Evolutionary conservation across 768 basidiomycete species (phyloP).

Genomic region (Plicaturopsis crispa): DNA sequence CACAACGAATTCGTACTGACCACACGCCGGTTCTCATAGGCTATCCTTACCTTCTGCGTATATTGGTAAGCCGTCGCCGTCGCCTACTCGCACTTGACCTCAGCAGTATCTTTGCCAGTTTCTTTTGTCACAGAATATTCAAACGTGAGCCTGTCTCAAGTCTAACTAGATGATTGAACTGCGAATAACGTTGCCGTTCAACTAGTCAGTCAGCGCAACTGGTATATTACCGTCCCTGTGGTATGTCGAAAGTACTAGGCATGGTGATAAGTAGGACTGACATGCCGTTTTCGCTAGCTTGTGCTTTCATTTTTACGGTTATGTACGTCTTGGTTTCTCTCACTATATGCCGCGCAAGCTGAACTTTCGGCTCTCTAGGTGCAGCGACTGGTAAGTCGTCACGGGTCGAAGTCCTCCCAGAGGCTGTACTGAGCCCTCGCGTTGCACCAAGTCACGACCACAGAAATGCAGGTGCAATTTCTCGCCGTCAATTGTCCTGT

Average conservation of each 20-base stretch:
- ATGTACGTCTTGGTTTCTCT: slow-evolving; percentile 13
- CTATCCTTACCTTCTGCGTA: slow-evolving; percentile 40
- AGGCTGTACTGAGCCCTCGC: slow-evolving; percentile 12
- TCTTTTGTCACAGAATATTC: slow-evolving; percentile 33
- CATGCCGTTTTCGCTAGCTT: slow-evolving; percentile 11
- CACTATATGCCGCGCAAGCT: background rate
- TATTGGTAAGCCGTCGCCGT: slow-evolving; percentile 31
- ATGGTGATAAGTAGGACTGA: no score
- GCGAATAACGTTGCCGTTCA: no score
- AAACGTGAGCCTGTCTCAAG: slow-evolving; percentile 22
- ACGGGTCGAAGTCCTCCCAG: slow-evolving; percentile 18
- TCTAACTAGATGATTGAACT: slow-evolving; percentile 1
- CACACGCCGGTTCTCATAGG: slow-evolving; percentile 29
- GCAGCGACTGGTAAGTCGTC: no score
- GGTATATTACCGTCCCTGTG: no score
- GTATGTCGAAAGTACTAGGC: no score
- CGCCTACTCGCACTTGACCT: background rate
- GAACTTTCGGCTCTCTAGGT: slow-evolving; percentile 20
- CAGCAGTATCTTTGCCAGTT: slow-evolving; percentile 13
- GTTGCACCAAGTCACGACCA: no score
- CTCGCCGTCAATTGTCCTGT: background rate
- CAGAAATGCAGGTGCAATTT: no score
- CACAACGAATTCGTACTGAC: no score
- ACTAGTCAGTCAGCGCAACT: no score
- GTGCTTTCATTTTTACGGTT: slow-evolving; percentile 21